Base-by-base conservation (phyloP, 148 eudicot species). In the Fagopyrum tataricum region DNA sequence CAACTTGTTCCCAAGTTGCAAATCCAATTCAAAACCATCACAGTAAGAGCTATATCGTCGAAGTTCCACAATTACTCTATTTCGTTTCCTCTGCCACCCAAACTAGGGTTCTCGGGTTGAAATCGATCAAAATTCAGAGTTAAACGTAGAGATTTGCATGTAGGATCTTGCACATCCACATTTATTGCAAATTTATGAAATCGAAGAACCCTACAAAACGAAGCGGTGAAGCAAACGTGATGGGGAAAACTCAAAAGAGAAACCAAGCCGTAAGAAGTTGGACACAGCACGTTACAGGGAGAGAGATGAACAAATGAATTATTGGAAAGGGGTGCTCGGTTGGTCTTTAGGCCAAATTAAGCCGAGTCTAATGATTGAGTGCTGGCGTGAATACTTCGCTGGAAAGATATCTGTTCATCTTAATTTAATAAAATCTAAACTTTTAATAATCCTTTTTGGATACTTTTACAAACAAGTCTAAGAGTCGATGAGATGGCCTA, bases 201-300 rank as follows among this genome's bases (percentile, higher is more conserved):
- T 20, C 24, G 20, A 42, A 67, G 44, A 37, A 18, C 13, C 48
- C 48, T 40, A 41, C 6, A 18, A 51, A 43, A 43, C 14, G 52
- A 23, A 70, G 72, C 64, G 31, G 43, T 20, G 23, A 44, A 42
- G 39, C 72, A 44, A 21, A 70, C 20, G 41, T 2, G 37, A 31
- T 4, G 6, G 17, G 71, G 13, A 40, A 14, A 43, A 15, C 24
- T 7, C 6, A 42, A 37, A 8, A 17, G 49, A 69, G 48, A 46
- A 42, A 42, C 52, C 72, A 51, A 70, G 72, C 72, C 24, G 72
- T 20, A 31, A 20, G 52, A 44, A 43, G 72, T 46, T 70, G 72
- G 72, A 70, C 20, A 39, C 44, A 64, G 20, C 43, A 43, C 43
- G 41, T 61, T 61, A 61, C 67, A 61, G 31, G 67, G 69, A 26